Evolutionary conservation across 768 basidiomycete genomes (phyloP).

Genomic region (Naematelia encephala): DNA sequence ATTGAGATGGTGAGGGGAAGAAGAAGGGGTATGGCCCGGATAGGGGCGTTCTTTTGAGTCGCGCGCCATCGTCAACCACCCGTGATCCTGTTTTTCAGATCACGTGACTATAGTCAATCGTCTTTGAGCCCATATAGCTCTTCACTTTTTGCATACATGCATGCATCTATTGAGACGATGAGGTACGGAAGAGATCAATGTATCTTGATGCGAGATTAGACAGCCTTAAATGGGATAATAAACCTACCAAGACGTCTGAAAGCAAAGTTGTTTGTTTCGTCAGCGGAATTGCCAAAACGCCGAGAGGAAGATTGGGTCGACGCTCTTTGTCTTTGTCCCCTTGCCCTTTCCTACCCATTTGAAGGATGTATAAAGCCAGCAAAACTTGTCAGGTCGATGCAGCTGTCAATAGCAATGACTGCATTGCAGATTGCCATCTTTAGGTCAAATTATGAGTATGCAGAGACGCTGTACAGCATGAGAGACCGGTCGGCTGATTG

Average conservation of each 20-base stretch:
- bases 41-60: conserved; percentile 2
- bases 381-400: too few relatives aligned
- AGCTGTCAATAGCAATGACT: too few relatives aligned
- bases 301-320: not conserved
- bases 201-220: not conserved
- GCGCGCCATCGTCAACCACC: not conserved
- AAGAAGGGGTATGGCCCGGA: conserved; percentile 19
- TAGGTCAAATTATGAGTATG: too few relatives aligned
- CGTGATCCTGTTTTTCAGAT: not conserved
- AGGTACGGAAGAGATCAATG: conserved; percentile 2
- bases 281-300: not conserved
- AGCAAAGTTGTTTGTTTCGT: not conserved
- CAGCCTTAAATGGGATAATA: not conserved
- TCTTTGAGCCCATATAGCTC: not conserved
- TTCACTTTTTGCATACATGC: conserved; percentile 1
- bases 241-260: not conserved
- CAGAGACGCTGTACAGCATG: not conserved
- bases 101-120: conserved; percentile 7
- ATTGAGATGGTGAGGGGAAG: conserved; percentile 16
- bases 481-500: not conserved
- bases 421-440: too few relatives aligned
- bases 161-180: not conserved
- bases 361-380: not conserved
- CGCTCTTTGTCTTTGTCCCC: not conserved
- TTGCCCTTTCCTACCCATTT: not conserved